Evolutionary conservation across 2,329 filamentous ascomycete genomes (phyloP), one percentile per base, ranked within the genome.

Genomic region (Fonsecaea monophora): DNA sequence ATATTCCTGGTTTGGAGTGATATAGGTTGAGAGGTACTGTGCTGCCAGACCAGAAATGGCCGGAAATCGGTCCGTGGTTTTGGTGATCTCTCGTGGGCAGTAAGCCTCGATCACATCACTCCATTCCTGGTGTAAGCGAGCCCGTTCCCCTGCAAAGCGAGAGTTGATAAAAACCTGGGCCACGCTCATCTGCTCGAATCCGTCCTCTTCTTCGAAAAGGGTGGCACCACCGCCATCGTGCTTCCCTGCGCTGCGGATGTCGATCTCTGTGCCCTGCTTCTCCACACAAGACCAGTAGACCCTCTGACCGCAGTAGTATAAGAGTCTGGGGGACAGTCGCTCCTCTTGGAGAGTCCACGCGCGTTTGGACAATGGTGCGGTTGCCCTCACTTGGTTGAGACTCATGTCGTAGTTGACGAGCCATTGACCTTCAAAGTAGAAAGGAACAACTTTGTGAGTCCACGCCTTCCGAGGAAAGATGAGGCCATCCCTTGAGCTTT

Each of bases 281-380:
- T 32, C 58, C 3, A 25, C 42, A 32, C 58, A 60, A 18, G 58
- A 60, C 58, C 58, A 60, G 58, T 60, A 60, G 58, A 60, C 45
- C 30, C 58, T 60, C 42, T 60, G 58, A 30, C 58, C 30, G n/a
- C 58, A 60, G 58, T 50, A 37, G 42, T 60, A 60, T 6, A 60
- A 15, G 1, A 60, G n/a, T 8, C 58, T 18, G 15, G 58, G 58
- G 13, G 58, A 60, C 6, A 60, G 58, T 21, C 58, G 58, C 25
- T 60, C 58, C 42, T 60, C 58, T 53, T 60, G 58, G 8, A 60
- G n/a, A 50, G 48, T 45, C 58, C 58, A 60, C 38, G 40, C 58
- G 2, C 58, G 58, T 21, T 32, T 8, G 8, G 58, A 60, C 25
- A 60, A 42, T 6, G 58, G 58, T 38, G 58, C 58, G 12, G 40